These are phyloP conservation scores for Teunomyces lycoperdinae DNA, from an alignment of 805 yeast species.

Conservation along the genomic window DNA sequence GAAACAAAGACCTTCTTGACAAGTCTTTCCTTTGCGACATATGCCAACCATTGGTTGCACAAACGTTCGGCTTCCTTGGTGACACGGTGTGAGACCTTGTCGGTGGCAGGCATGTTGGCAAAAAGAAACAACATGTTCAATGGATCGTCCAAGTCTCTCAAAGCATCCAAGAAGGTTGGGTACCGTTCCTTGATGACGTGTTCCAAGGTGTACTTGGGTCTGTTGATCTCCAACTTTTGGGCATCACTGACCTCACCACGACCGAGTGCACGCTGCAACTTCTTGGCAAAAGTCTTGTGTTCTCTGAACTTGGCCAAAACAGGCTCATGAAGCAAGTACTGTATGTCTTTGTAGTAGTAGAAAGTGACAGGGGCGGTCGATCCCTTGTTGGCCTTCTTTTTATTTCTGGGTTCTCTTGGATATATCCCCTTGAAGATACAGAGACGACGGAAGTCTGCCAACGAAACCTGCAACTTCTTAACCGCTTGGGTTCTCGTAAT, in stretches of 20 bases:
- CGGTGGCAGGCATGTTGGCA: slow-evolving; percentile 93
- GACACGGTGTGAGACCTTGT: slow-evolving; percentile 70
- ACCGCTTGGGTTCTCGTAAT: slow-evolving; percentile 94
- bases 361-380: slow-evolving; percentile 96
- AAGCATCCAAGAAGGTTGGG: slow-evolving; percentile 88
- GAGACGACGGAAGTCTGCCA: slow-evolving; percentile 94
- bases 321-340: slow-evolving; percentile 93
- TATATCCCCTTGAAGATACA: slow-evolving; percentile 98
- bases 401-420: slow-evolving; percentile 94
- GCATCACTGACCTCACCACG: slow-evolving; percentile 91
- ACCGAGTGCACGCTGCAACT: slow-evolving; percentile 84
- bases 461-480: slow-evolving; percentile 82
- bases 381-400: slow-evolving; percentile 96
- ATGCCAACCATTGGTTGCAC: slow-evolving; percentile 95
- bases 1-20: slow-evolving; percentile 90
- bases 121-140: slow-evolving; percentile 91
- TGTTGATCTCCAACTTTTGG: slow-evolving; percentile 72
- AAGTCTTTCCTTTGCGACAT: slow-evolving; percentile 77
- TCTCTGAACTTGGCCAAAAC: slow-evolving; percentile 88
- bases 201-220: slow-evolving; percentile 84
- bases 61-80: slow-evolving; percentile 85
- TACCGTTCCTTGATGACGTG: slow-evolving; percentile 92
- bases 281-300: slow-evolving; percentile 91
- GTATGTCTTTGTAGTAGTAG: slow-evolving; percentile 91
- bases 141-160: slow-evolving; percentile 94